These are phyloP conservation scores for Lasiosphaeria miniovina DNA, from an alignment of 495 filamentous ascomycete species.

Conservation along the genomic window DNA sequence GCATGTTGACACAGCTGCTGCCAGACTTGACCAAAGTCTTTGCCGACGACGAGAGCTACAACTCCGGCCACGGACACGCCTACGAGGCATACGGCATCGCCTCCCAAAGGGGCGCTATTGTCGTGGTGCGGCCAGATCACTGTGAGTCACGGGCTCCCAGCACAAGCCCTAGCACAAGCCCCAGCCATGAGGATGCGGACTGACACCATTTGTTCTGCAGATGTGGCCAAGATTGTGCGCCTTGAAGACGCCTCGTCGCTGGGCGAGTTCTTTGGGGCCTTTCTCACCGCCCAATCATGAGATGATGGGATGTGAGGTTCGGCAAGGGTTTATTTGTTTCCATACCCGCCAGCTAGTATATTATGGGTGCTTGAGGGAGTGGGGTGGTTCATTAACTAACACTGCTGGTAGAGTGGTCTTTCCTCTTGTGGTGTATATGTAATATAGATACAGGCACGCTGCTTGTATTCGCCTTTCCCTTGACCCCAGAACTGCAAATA, in stretches of 20 bases:
- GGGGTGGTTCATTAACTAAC: no score
- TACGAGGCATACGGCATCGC: slow-evolving; percentile 62
- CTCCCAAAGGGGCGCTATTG: slow-evolving; percentile 49
- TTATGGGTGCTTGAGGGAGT: no score
- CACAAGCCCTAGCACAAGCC: neutral
- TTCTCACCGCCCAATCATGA: slow-evolving; percentile 13
- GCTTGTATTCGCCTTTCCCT: no score
- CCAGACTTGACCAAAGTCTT: slow-evolving; percentile 61
- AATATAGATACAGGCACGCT: no score
- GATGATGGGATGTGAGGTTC: neutral
- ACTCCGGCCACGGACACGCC: slow-evolving; percentile 60
- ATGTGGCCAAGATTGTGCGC: slow-evolving; percentile 25
- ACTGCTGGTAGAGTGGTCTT: no score
- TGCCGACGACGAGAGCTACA: slow-evolving; percentile 66
- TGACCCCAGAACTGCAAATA: no score
- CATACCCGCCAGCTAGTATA: no score
- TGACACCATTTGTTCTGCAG: slow-evolving; percentile 8
- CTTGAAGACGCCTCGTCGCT: slow-evolving; percentile 22
- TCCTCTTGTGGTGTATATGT: no score
- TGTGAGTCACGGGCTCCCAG: slow-evolving; percentile 44
- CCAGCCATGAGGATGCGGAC: neutral
- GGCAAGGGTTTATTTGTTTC: no score
- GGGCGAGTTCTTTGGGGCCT: slow-evolving; percentile 22
- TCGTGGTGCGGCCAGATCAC: slow-evolving; percentile 67
- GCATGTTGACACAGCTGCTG: neutral